Evolutionary conservation across 1,284 basidiomycete species (phyloP), one percentile per base, ranked within the genome.

Genomic region (Pterulicium gracile): DNA sequence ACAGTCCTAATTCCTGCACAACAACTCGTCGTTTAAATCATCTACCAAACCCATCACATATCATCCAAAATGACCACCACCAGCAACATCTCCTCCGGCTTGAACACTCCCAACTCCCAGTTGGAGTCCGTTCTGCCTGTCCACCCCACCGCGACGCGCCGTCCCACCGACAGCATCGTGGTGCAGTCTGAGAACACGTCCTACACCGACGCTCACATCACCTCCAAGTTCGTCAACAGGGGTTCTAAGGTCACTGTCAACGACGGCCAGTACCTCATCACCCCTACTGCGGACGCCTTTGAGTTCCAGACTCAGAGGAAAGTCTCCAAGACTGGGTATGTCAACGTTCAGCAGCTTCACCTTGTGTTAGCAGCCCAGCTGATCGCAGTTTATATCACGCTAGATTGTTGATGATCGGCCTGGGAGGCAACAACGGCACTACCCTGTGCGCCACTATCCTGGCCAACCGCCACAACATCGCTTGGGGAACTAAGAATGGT

Each of bases 341-440:
- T 73, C 3, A 21, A 45, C 17, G 15, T 50, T n/a, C n/a, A n/a
- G n/a, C n/a, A n/a, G n/a, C 42, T 36, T n/a, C 40, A 13, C 43
- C 40, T 43, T 35, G 44, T 15, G 39, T 51, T 56, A 36, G 17
- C 32, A 35, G 47, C 52, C 32, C 47, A 45, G 4, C 20, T 23
- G 42, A 36, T 14, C 51, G 45, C 45, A 20, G 51, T n/a, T 7
- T 48, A 24, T 43, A 40, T 50, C 46, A n/a, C 46, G 23, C 43
- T 47, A 95, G 95, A 50, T 75, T 98, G 55, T 89, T 98, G 88
- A 86, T 98, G 75, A 86, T 98, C 59, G 95, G 95, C 53, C 70
- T 94, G 54, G 95, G 95, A 54, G 95, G 95, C 51, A 98, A 98
- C 79, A 98, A 98, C 62, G 95, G 95, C 50, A 82, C 89, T 47